A percentile compares a stretch with the other conserved stretches of the same genome.
These are phyloP conservation scores for Cyphellophora europaea DNA, from an alignment of 2,329 filamentous ascomycete species.

Conservation along the genomic window DNA sequence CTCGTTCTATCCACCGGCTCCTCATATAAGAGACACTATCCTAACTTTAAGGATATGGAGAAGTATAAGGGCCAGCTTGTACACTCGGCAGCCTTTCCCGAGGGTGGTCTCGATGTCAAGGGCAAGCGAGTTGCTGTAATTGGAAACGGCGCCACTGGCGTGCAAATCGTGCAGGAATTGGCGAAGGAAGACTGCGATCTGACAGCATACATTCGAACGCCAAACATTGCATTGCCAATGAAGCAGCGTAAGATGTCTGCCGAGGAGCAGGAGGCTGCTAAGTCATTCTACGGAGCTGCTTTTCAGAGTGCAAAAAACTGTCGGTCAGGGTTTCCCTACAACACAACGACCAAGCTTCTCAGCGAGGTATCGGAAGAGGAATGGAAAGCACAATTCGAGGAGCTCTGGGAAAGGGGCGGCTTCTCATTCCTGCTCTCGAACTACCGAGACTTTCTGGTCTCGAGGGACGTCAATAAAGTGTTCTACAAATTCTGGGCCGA, in stretches of 20 bases:
- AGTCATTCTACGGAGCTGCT: constrained; percentile 1
- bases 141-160: constrained; percentile 54
- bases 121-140: constrained; percentile 54
- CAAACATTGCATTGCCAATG: constrained; percentile 57
- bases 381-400: constrained; percentile 37
- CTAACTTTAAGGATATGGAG: constrained; percentile 48
- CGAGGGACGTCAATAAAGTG: constrained; percentile 37
- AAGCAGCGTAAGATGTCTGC: constrained; percentile 35
- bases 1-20: constrained; percentile 6
- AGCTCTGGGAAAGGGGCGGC: constrained; percentile 41
- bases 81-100: constrained; percentile 52
- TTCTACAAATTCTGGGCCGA: constrained; percentile 47
- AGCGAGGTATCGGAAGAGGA: constrained; percentile 4
- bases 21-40: constrained; percentile 50
- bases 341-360: constrained; percentile 36
- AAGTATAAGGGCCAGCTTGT: constrained; percentile 51
- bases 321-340: constrained; percentile 51
- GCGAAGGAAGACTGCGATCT: constrained; percentile 43
- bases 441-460: constrained; percentile 43
- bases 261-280: constrained; percentile 36
- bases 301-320: constrained; percentile 52
- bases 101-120: constrained; percentile 47
- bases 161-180: constrained; percentile 55
- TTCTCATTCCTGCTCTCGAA: constrained; percentile 41
- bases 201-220: constrained; percentile 50